Evolutionary conservation across 768 basidiomycete species (phyloP).

Genomic region (Suillus sp.): DNA sequence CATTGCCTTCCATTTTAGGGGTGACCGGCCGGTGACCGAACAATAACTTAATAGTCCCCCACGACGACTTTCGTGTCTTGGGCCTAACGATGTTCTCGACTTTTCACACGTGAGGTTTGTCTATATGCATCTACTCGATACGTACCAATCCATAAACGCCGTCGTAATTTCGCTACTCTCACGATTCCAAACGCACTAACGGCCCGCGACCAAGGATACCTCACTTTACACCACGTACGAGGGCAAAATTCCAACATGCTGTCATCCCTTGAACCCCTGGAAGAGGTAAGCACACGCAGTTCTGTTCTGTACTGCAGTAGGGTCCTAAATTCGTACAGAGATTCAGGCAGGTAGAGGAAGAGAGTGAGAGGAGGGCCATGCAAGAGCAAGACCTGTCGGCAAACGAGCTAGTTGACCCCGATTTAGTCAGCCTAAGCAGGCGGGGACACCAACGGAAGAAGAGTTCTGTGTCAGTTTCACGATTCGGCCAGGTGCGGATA

Average conservation of each 20-base stretch:
- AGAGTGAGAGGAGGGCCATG: conserved; percentile 52
- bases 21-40: not conserved
- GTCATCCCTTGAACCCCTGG: conserved; percentile 28
- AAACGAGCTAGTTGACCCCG: conserved; percentile 24
- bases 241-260: conserved; percentile 20
- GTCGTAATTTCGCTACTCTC: not conserved
- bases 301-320: not conserved
- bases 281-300: conserved; percentile 28
- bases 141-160: conserved; percentile 1
- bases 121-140: not conserved
- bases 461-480: conserved; percentile 55
- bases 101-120: not conserved
- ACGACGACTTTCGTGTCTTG: not conserved
- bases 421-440: conserved; percentile 23
- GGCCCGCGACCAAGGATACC: not conserved
- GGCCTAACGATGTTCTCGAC: not conserved
- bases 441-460: conserved; percentile 43
- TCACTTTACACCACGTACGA: not conserved
- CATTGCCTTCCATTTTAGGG: not conserved
- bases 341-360: conserved; percentile 59
- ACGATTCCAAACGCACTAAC: not conserved
- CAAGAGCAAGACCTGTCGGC: conserved; percentile 30
- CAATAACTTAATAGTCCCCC: not conserved
- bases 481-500: conserved; percentile 57
- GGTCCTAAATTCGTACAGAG: conserved; percentile 39